Evolutionary conservation across 129 eudicot species (phyloP), one percentile per base, ranked within the genome.

Genomic region (Cynara cardunculus): DNA sequence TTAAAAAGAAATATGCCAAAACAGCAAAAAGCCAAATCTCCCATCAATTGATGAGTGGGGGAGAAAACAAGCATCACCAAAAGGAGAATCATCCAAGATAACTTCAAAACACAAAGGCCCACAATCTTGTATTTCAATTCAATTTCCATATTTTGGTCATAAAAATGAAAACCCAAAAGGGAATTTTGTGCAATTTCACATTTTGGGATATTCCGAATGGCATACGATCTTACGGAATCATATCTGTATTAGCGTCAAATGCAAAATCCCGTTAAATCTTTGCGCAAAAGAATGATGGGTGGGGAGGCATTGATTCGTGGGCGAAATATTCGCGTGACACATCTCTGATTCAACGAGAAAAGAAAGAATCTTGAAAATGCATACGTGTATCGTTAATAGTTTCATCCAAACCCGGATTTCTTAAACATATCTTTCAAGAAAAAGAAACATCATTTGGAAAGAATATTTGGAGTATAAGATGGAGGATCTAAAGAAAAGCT

Each of bases 11-110:
- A 73, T 72, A 83, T 62, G 82, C 82, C 82, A 83, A 83, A 83
- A 77, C 86, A 83, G 79, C 86, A 83, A 83, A 83, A 71, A 61
- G 78, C 86, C 86, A 83, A 83, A 83, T 83, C 59, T 77, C 69
- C 74, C 75, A 77, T 77, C 86, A 77, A 83, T 83, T 83, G 86
- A 83, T 83, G 71, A 83, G 86, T 83, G 82, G 86, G 79, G 75
- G 62, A 78, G 77, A 77, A 77, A 72, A 77, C 82, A 83, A 71
- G 86, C 86, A 83, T 83, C 86, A 77, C 82, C 69, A 83, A 77
- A 83, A 77, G 86, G 25, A 83, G 86, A 83, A 83, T 83, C 82
- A 34, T 78, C 82, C 69, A 83, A 83, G 70, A 83, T 77, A 83
- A 77, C 82, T 83, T 37, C 62, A 77, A 56, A 77, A 83, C 86